phyloP scores from a whole-genome alignment of 2,329 filamentous ascomycete genomes.

The Samsoniella hepiali region DNA sequence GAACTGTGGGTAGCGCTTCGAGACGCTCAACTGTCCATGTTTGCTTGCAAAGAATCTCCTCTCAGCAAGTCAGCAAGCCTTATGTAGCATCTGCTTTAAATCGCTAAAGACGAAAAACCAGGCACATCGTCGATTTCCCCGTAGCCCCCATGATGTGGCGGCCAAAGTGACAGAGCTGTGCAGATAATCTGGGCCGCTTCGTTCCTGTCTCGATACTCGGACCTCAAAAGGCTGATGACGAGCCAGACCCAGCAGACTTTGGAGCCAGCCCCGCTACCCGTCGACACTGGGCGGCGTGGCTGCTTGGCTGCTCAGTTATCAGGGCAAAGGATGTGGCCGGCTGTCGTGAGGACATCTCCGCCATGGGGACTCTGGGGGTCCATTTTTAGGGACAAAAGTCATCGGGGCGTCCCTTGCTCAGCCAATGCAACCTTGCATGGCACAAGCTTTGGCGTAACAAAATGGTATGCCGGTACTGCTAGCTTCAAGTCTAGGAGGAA shows the following conservation, averaged over 20 bases:
- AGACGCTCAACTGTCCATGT: neutral
- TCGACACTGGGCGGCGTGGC: neutral
- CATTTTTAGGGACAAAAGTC: neutral
- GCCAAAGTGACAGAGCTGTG: neutral
- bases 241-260: neutral
- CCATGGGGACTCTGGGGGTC: neutral
- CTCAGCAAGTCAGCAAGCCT: neutral
- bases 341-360: neutral
- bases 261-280: neutral
- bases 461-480: neutral
- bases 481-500: neutral
- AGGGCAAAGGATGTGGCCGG: neutral
- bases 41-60: neutral
- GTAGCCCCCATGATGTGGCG: neutral
- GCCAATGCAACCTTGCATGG: constrained; percentile 1
- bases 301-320: neutral
- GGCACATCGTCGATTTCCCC: neutral
- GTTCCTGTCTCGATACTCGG: neutral
- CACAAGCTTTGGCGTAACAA: neutral
- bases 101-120: neutral
- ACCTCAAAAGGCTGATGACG: neutral
- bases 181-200: neutral
- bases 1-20: neutral
- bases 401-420: neutral
- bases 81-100: neutral